Percentiles rank a stretch among this genome's conserved stretches.
These are phyloP conservation scores for Sporothrix globosa DNA, from an alignment of 2,329 filamentous ascomycete species.

Conservation along the genomic window DNA sequence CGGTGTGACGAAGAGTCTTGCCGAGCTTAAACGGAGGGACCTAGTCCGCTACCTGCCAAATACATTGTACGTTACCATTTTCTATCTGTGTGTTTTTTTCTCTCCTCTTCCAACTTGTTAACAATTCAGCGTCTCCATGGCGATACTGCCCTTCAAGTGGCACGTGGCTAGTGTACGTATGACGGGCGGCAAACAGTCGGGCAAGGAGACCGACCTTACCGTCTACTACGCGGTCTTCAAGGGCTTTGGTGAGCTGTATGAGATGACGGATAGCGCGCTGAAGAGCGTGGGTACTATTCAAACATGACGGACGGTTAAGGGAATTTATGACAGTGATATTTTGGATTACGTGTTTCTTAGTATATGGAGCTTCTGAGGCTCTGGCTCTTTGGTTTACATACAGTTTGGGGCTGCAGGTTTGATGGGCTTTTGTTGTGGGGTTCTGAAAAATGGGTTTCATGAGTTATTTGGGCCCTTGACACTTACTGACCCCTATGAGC, in stretches of 20 bases:
- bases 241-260: conserved; percentile 29
- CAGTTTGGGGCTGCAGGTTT: no score
- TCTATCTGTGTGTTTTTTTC: neutral
- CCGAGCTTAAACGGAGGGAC: conserved; percentile 23
- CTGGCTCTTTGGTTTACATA: no score
- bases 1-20: conserved; percentile 25
- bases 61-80: neutral
- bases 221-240: conserved; percentile 29
- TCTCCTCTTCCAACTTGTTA: neutral
- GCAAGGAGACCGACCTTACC: conserved; percentile 18
- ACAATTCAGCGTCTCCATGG: neutral
- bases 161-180: conserved; percentile 21
- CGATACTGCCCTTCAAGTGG: conserved; percentile 21
- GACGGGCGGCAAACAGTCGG: neutral
- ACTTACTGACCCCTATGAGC: no score
- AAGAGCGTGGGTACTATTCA: conserved; percentile 22
- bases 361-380: no score
- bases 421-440: no score
- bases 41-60: conserved; percentile 21
- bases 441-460: no score
- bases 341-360: no score
- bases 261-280: conserved; percentile 25
- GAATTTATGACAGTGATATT: neutral
- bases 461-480: no score
- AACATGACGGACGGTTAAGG: neutral